Percentiles rank a stretch among this genome's conserved stretches.
Evolutionary conservation across 148 eudicot species (phyloP).

Genomic region (Cornus florida): DNA sequence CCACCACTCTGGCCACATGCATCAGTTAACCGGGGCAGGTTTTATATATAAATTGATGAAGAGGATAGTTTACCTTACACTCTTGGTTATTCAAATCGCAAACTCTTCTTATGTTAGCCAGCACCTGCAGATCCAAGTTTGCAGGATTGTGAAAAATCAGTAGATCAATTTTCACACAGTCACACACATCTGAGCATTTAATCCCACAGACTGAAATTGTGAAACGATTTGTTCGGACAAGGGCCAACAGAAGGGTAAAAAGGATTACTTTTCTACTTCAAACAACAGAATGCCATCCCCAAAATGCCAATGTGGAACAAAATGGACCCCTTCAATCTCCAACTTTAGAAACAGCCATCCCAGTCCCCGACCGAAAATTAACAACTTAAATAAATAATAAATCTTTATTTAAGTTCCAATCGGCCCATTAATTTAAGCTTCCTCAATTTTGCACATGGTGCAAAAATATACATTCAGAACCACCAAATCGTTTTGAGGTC

Average conservation of each 20-base stretch:
- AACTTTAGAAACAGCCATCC: no score
- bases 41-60: background rate
- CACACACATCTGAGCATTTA: background rate
- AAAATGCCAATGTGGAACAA: background rate
- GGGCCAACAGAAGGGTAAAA: background rate
- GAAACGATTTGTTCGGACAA: background rate
- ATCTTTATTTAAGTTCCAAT: background rate
- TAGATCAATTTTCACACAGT: background rate
- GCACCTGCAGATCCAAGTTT: conserved; percentile 57
- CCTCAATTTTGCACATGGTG: background rate
- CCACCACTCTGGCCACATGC: background rate
- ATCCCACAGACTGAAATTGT: background rate
- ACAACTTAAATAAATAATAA: background rate
- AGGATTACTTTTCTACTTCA: background rate
- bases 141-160: conserved; percentile 1
- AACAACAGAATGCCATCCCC: background rate
- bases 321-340: background rate
- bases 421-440: background rate
- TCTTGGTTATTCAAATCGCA: conserved; percentile 60
- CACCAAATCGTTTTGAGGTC: background rate
- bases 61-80: conserved; percentile 47
- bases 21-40: background rate
- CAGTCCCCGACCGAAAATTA: background rate
- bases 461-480: background rate
- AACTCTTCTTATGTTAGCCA: conserved; percentile 70